A percentile compares a stretch with the other conserved stretches of the same genome.
Conservation (phyloP, 768 basidiomycete species). For the Dacryopinax primogenitus region DNA sequence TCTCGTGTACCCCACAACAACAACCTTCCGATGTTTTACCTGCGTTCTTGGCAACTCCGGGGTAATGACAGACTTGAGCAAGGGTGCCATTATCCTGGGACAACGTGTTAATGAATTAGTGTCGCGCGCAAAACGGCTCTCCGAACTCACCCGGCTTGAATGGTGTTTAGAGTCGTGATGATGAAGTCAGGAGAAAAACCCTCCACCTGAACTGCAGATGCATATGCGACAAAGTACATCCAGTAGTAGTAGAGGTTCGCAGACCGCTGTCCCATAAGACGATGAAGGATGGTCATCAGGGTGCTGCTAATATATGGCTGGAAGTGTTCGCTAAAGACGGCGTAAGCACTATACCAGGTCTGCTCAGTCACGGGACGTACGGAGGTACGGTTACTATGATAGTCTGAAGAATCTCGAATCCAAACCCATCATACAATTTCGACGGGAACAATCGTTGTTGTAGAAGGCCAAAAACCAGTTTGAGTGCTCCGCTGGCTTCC, state of each 20-base stretch:
- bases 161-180: slow-evolving; percentile 61
- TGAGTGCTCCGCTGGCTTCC: slow-evolving; percentile 55
- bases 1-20: slow-evolving; percentile 64
- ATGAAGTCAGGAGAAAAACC: slow-evolving; percentile 69
- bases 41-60: slow-evolving; percentile 72
- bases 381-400: slow-evolving; percentile 59
- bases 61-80: slow-evolving; percentile 61
- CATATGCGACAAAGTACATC: slow-evolving; percentile 61
- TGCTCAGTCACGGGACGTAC: slow-evolving; percentile 37
- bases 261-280: slow-evolving; percentile 80
- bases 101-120: slow-evolving; percentile 14
- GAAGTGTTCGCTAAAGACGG: slow-evolving; percentile 40
- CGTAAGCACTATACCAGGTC: not conserved
- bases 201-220: slow-evolving; percentile 59
- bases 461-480: slow-evolving; percentile 67
- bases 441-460: slow-evolving; percentile 83
- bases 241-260: slow-evolving; percentile 77
- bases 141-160: slow-evolving; percentile 63
- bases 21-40: slow-evolving; percentile 72
- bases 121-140: not conserved
- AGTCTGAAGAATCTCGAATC: slow-evolving; percentile 75
- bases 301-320: slow-evolving; percentile 58
- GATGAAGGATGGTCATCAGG: slow-evolving; percentile 62
- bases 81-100: slow-evolving; percentile 60
- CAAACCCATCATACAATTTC: slow-evolving; percentile 79